phyloP scores from a whole-genome alignment of 441 rosid genomes.

The Croton setiger region DNA sequence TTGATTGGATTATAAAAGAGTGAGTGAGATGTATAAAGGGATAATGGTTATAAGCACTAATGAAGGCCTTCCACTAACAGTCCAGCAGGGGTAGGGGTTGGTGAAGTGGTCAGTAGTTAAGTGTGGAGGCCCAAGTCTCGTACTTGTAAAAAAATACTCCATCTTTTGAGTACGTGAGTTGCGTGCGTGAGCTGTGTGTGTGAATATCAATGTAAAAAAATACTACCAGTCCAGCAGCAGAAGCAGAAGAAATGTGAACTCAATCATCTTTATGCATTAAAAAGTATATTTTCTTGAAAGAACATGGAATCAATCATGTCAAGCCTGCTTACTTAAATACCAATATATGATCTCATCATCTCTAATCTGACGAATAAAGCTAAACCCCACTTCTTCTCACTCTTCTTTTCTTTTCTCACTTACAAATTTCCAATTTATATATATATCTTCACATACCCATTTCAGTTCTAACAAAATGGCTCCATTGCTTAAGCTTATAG shows the following conservation, averaged over 20 bases:
- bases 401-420: constrained; percentile 26
- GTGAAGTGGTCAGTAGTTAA: too few species aligned
- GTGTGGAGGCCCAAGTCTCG: too few species aligned
- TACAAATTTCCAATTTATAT: background rate
- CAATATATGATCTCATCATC: constrained; percentile 19
- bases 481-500: constrained; percentile 54
- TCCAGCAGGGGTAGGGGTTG: too few species aligned
- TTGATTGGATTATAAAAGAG: background rate
- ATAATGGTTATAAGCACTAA: background rate
- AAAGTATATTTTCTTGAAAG: background rate
- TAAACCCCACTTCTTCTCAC: constrained; percentile 38
- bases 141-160: too few species aligned
- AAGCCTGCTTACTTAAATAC: constrained; percentile 10
- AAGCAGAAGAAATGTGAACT: background rate
- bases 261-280: background rate
- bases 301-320: constrained; percentile 16
- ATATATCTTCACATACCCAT: constrained; percentile 1
- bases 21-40: background rate
- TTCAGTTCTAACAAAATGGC: constrained; percentile 24
- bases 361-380: background rate
- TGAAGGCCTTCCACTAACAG: background rate
- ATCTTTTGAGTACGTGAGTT: too few species aligned
- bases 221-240: too few species aligned
- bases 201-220: too few species aligned
- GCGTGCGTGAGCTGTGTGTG: too few species aligned